Evolutionary conservation across 2,329 filamentous ascomycete genomes (phyloP), one percentile per base, ranked within the genome.

Genomic region (Verticillium alfalfae): DNA sequence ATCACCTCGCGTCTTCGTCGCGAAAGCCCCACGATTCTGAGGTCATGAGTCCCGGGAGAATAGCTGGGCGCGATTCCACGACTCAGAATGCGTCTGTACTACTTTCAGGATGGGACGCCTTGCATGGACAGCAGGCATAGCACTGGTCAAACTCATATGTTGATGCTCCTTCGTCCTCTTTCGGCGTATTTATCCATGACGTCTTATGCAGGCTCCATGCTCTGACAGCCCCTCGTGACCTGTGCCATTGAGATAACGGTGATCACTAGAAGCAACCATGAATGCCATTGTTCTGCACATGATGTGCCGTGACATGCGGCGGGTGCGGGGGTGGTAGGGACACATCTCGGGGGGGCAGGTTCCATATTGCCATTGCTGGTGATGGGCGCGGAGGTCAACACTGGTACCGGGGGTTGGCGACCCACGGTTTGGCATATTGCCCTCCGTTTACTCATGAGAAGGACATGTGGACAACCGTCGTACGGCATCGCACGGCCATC

Each of bases 361-460:
- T 59, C 58, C 58, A 59, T 55, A 59, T 59, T 59, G 41, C 58
- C 58, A 3, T 54, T 54, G 31, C 58, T 54, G 41, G 58, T 34
- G 26, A 56, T 34, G 13, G 18, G 9, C 18, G n/a, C 45, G 45
- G 45, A 52, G 45, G 45, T 26, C 45, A 18, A 52, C 45, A n/a
- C 12, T 52, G 45, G 45, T 52, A 52, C 45, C 45, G 18, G 18
- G 16, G 45, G 8, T 18, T 18, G 16, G 45, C 6, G 45, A 18
- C 45, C 45, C 45, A 52, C 18, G 45, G 45, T 52, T 52, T 52
- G 3, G n/a, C 45, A 22, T 26, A 52, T 52, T 52, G 18, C 18
- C 18, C 45, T 22, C 45, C 45, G 45, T 52, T 52, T 52, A 13
- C n/a, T n/a, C 10, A 52, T 10, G 41, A n/a, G 6, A n/a, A 52